These are phyloP conservation scores for Paraphoma sp. DNA, from an alignment of 2,329 filamentous ascomycete species.

Conservation along the genomic window DNA sequence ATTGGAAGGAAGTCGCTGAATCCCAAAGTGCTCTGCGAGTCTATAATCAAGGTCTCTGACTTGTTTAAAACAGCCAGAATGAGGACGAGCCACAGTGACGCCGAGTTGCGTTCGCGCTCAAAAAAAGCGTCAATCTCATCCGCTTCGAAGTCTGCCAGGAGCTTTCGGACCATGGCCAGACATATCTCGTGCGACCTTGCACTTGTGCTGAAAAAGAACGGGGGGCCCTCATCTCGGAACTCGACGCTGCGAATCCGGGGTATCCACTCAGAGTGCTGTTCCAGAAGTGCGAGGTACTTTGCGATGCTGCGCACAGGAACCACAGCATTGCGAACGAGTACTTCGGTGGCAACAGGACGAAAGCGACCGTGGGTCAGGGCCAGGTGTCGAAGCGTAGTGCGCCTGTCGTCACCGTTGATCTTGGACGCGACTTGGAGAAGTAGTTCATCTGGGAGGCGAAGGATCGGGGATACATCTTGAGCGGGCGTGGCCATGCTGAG, in stretches of 20 bases:
- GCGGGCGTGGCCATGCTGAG: neutral
- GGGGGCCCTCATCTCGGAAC: neutral
- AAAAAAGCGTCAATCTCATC: too few species aligned
- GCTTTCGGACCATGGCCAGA: too few species aligned
- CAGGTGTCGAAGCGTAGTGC: neutral
- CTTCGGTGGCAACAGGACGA: neutral
- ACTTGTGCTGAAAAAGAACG: too few species aligned
- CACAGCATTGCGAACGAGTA: neutral
- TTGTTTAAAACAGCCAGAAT: neutral
- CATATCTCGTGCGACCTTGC: too few species aligned
- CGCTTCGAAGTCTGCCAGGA: too few species aligned
- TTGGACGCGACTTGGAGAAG: neutral
- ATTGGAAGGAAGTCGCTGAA: too few species aligned
- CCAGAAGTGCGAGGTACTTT: neutral
- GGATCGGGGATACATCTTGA: neutral
- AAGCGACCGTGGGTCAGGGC: slow-evolving; percentile 1
- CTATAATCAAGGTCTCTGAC: neutral
- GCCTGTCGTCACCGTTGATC: neutral
- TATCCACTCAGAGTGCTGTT: neutral
- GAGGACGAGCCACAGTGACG: too few species aligned
- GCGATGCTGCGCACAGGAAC: neutral
- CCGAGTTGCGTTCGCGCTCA: too few species aligned
- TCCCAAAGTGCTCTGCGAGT: neutral
- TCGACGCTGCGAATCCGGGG: neutral
- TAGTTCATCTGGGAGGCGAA: neutral